Evolutionary conservation across 164 flowering plant species (phyloP).

Genomic region (Chimonanthus praecox): DNA sequence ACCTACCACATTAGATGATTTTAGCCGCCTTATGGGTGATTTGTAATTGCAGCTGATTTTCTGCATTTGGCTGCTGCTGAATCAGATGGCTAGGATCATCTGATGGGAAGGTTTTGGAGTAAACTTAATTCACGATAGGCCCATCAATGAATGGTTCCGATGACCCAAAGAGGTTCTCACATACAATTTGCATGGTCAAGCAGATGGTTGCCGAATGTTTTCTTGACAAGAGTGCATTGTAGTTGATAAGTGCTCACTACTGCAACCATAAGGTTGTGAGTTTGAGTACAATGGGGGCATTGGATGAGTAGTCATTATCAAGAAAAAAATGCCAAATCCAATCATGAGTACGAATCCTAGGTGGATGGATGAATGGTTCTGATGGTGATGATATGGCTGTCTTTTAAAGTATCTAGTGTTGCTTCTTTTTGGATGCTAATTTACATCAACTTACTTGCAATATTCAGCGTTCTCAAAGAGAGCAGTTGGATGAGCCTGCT

Average conservation of each 20-base stretch:
- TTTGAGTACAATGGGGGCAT: too few species aligned
- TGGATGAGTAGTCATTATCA: too few species aligned
- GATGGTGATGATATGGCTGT: not conserved
- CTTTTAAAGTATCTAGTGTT: too few species aligned
- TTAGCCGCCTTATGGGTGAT: not conserved
- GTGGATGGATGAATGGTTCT: not conserved
- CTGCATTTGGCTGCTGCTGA: not conserved
- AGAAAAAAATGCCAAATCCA: too few species aligned
- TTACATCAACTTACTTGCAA: conserved; percentile 22
- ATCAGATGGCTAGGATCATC: not conserved
- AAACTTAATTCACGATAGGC: not conserved
- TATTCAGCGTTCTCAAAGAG: conserved; percentile 42
- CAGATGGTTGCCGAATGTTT: too few species aligned
- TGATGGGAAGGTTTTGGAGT: not conserved
- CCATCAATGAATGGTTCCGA: not conserved
- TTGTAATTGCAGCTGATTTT: not conserved
- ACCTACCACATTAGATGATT: not conserved
- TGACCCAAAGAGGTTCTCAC: not conserved
- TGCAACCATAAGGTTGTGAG: too few species aligned
- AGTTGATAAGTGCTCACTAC: too few species aligned
- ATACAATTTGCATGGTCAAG: too few species aligned
- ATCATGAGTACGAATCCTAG: too few species aligned
- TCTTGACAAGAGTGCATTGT: too few species aligned
- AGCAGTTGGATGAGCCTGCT: conserved; percentile 33
- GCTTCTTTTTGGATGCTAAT: not conserved